Evolutionary conservation across 148 eudicot species (phyloP).

Genomic region (Amaranthus hypochondriacus): DNA sequence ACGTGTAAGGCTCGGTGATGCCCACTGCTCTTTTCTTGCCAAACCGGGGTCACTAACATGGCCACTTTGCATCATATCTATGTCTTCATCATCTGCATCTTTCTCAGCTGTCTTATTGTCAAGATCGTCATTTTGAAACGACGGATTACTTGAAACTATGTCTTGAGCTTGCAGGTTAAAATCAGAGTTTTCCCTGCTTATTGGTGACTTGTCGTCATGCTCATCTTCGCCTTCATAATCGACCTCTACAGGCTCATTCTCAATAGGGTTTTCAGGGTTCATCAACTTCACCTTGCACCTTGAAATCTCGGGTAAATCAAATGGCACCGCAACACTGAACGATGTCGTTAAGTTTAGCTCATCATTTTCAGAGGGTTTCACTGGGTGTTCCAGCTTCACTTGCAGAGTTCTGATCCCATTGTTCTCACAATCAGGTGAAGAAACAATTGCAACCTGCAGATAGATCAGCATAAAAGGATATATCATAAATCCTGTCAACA

Average conservation of each 20-base stretch:
- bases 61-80: conserved; percentile 39
- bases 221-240: conserved; percentile 94
- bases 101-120: conserved; percentile 23
- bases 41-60: conserved; percentile 83
- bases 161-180: conserved; percentile 36
- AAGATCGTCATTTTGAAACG: conserved; percentile 16
- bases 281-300: conserved; percentile 51
- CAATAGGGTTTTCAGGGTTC: conserved; percentile 44
- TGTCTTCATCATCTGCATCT: conserved; percentile 29
- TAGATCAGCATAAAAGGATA: conserved; percentile 10
- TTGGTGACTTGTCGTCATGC: conserved; percentile 44
- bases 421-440: conserved; percentile 18
- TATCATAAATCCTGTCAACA: neutral
- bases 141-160: conserved; percentile 21
- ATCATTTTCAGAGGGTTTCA: conserved; percentile 25
- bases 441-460: conserved; percentile 36
- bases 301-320: conserved; percentile 36
- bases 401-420: conserved; percentile 36
- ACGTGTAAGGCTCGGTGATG: conserved; percentile 64
- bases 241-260: conserved; percentile 42
- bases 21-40: conserved; percentile 44
- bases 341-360: conserved; percentile 33
- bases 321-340: conserved; percentile 41
- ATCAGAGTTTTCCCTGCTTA: conserved; percentile 54
- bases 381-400: conserved; percentile 39